Percentiles rank a stretch among this genome's conserved stretches.
These are phyloP conservation scores for Zoysia japonica DNA, from an alignment of 176 grass and related monocot genomes.

Conservation along the genomic window DNA sequence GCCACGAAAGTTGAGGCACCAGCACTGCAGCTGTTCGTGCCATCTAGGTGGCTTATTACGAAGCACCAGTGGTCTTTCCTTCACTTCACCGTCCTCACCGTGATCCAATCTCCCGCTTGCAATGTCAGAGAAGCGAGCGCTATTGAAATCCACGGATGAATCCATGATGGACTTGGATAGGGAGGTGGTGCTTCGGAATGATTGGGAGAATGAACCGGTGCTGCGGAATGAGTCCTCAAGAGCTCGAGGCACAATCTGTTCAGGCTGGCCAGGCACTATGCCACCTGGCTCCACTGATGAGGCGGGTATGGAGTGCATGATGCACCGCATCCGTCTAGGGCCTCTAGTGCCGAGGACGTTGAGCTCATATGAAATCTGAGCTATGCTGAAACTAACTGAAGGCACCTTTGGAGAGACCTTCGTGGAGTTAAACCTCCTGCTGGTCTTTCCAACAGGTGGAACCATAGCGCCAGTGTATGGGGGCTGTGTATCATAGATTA, in stretches of 20 bases:
- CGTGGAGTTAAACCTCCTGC: constrained; percentile 78
- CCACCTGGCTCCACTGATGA: constrained; percentile 75
- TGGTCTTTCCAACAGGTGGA: constrained; percentile 57
- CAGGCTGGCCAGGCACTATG: constrained; percentile 78
- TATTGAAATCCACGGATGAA: constrained; percentile 73
- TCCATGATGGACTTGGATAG: constrained; percentile 87
- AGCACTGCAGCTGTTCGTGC: constrained; percentile 98
- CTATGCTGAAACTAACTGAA: constrained; percentile 74
- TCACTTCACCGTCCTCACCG: constrained; percentile 34
- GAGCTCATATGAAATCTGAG: constrained; percentile 86
- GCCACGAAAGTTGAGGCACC: constrained; percentile 98
- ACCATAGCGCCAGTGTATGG: constrained; percentile 57
- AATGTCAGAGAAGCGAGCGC: constrained; percentile 71
- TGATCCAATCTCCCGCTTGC: constrained; percentile 29
- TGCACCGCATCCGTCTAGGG: constrained; percentile 87
- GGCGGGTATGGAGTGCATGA: constrained; percentile 87
- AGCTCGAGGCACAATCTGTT: constrained; percentile 61
- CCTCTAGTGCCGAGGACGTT: constrained; percentile 95
- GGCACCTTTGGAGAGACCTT: constrained; percentile 90
- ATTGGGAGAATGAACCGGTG: constrained; percentile 67
- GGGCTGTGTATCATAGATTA: constrained; percentile 85
- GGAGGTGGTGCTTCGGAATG: constrained; percentile 69
- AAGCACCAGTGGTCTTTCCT: constrained; percentile 88
- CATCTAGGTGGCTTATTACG: constrained; percentile 93
- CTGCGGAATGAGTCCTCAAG: constrained; percentile 89